Base-by-base conservation (phyloP, 306 rosid genomes). In the Citrullus amarus region DNA sequence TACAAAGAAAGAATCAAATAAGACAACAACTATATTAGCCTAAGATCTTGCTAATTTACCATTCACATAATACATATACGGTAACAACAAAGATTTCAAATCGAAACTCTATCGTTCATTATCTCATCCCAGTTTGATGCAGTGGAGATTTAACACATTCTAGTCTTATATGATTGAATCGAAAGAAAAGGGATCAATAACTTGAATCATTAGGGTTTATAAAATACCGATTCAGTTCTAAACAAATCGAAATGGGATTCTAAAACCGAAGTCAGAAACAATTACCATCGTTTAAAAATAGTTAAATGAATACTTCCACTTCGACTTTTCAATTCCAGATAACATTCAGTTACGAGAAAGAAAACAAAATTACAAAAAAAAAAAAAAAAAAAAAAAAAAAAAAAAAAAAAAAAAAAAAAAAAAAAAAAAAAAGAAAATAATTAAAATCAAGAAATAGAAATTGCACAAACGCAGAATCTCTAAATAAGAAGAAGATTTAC, bases 401-500 rank as follows among this genome's bases (percentile, higher is more conserved):
- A 25, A 1, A 25, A 25, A 25, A 25, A 25, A 25, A 25, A 25
- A 25, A 25, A 25, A 43, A 43, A 17, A 69, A 43, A 13, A 2
- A 11, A 3, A 11, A 15, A 15, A 5, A 50, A 12, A 12, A 13
- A 46, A 18, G n/a, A n/a, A 41, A 41, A 43, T 38, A 48, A 48
- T 48, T 15, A 28, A 6, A 56, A 10, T 41, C 59, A 34, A 28
- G n/a, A 46, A 75, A 66, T 14, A 1, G 7, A 30, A 44, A 66
- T 30, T 7, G 4, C 15, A 7, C 8, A 34, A 44, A 70, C 22
- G 8, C 55, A 50, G 17, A 25, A 25, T 25, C 28, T 25, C 28
- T 25, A 25, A 50, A 4, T 69, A 6, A 56, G 32, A 15, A 18
- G 12, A 15, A 22, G 13, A 68, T 50, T 75, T 68, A 80, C 97